These are phyloP conservation scores for Rhododendron williamsianum DNA, from an alignment of 148 eudicot genomes.

Conservation along the genomic window DNA sequence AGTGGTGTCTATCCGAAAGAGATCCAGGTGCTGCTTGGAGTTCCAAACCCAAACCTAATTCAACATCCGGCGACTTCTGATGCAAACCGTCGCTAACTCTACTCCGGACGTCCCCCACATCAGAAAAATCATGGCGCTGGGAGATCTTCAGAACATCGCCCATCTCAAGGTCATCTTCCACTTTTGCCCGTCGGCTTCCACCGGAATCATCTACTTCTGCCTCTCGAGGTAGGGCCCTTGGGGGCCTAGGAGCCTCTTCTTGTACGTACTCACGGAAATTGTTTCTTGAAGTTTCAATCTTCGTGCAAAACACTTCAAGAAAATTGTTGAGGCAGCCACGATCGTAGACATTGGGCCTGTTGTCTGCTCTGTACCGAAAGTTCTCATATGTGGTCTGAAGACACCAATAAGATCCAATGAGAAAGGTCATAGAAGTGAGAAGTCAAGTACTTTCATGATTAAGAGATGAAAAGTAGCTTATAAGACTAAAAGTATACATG, in stretches of 20 bases:
- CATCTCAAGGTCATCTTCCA: conserved; percentile 67
- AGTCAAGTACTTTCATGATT: background rate
- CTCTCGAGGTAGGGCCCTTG: conserved; percentile 25
- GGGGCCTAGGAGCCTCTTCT: conserved; percentile 41
- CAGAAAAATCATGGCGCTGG: conserved; percentile 44
- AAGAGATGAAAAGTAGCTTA: background rate
- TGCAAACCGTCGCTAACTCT: conserved; percentile 35
- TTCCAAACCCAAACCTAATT: conserved; percentile 31
- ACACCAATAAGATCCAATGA: background rate
- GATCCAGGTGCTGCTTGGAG: conserved; percentile 15
- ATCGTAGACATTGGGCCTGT: conserved; percentile 48
- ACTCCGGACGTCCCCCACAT: conserved; percentile 15
- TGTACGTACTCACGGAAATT: conserved; percentile 41
- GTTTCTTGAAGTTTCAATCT: conserved; percentile 48
- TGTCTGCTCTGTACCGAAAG: conserved; percentile 58
- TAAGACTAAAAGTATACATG: background rate
- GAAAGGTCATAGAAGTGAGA: background rate
- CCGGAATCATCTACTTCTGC: conserved; percentile 18
- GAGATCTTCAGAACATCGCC: conserved; percentile 62
- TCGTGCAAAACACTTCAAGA: conserved; percentile 49
- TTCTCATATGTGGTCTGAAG: conserved; percentile 74
- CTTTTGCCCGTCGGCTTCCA: conserved; percentile 48
- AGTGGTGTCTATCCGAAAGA: conserved; percentile 8
- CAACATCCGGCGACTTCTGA: conserved; percentile 30
- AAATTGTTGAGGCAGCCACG: conserved; percentile 58